Base-by-base conservation (phyloP, 768 basidiomycete species). In the Boletus subcaerulescens region DNA sequence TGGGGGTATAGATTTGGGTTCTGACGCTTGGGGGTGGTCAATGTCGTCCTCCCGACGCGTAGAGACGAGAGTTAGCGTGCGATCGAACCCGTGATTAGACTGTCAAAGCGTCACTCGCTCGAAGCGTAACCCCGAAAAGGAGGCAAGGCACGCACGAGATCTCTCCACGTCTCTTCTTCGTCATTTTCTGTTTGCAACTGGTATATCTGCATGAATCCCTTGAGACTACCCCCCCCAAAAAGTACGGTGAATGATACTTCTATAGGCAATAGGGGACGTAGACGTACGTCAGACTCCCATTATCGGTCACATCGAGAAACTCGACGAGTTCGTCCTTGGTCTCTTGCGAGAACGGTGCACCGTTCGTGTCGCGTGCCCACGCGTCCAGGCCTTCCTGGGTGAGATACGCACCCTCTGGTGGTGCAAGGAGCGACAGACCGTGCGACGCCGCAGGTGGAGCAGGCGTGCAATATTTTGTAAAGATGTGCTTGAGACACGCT, bases 161-260 rank as follows among this genome's bases (percentile, higher is more conserved):
- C 90, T 70, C 80, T 77, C 89, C 87, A 92, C 9, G 90, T 93
- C 71, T 93, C 88, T 67, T 85, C 85, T 60, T 90, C 87, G 58
- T 91, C 90, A 57, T 83, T 88, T 61, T 89, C 87, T 2, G 88
- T 90, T 67, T 93, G 91, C n/a, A 91, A 72, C 62, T 89, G 86
- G 64, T 91, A 92, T 51, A 92, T 82, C 66, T 91, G 88, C 66
- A 90, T 65, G 65, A 93, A 91, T 2, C 90, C 89, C 65, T 86
- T 85, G 65, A 89, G 83, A 17, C 89, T 91, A 48, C 8, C n/a
- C n/a, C n/a, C n/a, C n/a, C n/a, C n/a, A n/a, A 15, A 22, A 18
- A 2, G 43, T 11, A 45, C 22, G 29, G 52, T 5, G 47, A 11
- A 50, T 47, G 33, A 15, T 24, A 35, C 48, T 13, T 15, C 24